phyloP scores from a whole-genome alignment of 1,139 yeast species.

The Yamadazyma atmosphaerica region DNA sequence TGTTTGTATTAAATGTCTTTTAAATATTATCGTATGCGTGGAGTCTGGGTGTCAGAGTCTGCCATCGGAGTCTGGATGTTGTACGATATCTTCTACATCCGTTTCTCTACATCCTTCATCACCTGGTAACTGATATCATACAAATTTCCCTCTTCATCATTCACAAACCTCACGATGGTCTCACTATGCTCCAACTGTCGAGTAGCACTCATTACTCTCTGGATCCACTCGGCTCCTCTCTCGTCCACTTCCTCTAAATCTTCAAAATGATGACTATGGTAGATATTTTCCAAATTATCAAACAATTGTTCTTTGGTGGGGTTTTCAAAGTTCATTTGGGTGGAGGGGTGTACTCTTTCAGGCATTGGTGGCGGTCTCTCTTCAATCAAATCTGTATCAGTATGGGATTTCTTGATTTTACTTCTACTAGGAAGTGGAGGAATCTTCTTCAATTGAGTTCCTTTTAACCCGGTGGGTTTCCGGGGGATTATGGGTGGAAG shows the following conservation, averaged over 20 bases:
- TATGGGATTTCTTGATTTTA: constrained; percentile 9
- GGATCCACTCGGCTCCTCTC: constrained; percentile 51
- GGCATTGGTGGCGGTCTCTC: constrained; percentile 19
- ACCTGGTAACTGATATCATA: constrained; percentile 19
- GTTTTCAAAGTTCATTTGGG: constrained; percentile 11
- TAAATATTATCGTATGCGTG: constrained; percentile 1
- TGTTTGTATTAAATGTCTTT: too few species aligned
- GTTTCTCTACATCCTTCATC: constrained; percentile 9
- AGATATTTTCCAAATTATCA: constrained; percentile 24
- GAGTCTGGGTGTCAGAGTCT: neutral
- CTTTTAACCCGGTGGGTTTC: constrained; percentile 36
- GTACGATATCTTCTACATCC: too few species aligned
- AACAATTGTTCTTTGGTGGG: constrained; percentile 15
- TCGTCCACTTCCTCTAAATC: constrained; percentile 45
- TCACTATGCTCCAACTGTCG: constrained; percentile 38
- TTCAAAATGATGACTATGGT: constrained; percentile 28
- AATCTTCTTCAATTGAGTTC: constrained; percentile 18
- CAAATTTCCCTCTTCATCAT: constrained; percentile 38
- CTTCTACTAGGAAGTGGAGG: constrained; percentile 5
- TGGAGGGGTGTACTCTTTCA: constrained; percentile 14
- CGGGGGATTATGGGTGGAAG: constrained; percentile 42
- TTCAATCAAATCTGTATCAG: constrained; percentile 9
- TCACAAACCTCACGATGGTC: constrained; percentile 37
- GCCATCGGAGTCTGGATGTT: too few species aligned
- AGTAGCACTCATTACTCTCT: constrained; percentile 38